Percentiles rank a stretch among this genome's conserved stretches.
Conservation (phyloP, 1,284 basidiomycete species). For the Phellinidium pouzarii region DNA sequence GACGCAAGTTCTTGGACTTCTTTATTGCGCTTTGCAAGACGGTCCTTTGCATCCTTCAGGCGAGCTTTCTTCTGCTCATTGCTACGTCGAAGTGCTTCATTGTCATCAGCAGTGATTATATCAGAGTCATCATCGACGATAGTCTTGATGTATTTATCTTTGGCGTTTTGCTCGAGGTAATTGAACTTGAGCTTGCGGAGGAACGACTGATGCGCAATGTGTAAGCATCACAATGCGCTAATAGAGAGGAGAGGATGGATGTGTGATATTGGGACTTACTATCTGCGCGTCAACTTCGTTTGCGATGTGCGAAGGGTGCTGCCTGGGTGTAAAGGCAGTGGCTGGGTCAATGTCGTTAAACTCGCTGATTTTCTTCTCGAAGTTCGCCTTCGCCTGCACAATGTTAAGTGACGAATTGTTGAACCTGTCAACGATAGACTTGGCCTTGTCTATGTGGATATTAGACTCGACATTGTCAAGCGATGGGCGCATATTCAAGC, state of each 20-base stretch:
- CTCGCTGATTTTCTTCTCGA: conserved; percentile 20
- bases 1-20: conserved; percentile 58
- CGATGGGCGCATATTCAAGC: conserved; percentile 1
- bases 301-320: conserved; percentile 41
- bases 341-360: conserved; percentile 18
- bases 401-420: conserved; percentile 23
- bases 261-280: conserved; percentile 26
- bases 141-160: conserved; percentile 76
- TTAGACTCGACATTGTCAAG: conserved; percentile 10
- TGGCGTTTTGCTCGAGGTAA: conserved; percentile 82
- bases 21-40: conserved; percentile 51
- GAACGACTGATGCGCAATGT: conserved; percentile 44
- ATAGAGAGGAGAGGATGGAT: background rate
- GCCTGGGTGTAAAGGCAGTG: conserved; percentile 23
- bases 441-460: conserved; percentile 22
- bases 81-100: conserved; percentile 50
- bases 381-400: conserved; percentile 22
- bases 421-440: conserved; percentile 22
- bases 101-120: conserved; percentile 66
- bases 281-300: conserved; percentile 42
- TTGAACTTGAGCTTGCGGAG: conserved; percentile 81
- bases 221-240: conserved; percentile 2
- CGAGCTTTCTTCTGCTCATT: conserved; percentile 67
- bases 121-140: conserved; percentile 80
- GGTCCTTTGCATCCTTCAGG: conserved; percentile 57